phyloP scores from a whole-genome alignment of 2,329 filamentous ascomycete genomes.

The Nemania diffusa region DNA sequence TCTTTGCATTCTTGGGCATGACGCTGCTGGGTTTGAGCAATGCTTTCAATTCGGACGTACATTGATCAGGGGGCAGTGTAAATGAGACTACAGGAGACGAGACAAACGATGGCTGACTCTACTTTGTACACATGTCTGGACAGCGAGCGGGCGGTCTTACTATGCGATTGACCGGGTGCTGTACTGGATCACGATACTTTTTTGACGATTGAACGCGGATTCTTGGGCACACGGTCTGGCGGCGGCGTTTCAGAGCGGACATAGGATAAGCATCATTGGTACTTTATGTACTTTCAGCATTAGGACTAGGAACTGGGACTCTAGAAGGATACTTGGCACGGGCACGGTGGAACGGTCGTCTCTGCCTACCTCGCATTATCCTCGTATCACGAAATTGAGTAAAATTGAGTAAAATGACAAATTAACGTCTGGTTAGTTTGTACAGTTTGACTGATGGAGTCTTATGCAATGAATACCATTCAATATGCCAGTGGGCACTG shows the following conservation, averaged over 20 bases:
- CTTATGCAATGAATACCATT: not conserved
- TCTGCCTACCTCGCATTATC: not conserved
- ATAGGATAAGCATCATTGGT: constrained; percentile 1
- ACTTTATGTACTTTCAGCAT: constrained; percentile 7
- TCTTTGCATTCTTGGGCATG: constrained; percentile 89
- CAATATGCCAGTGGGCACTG: not conserved
- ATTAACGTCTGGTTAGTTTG: not conserved
- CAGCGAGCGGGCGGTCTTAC: not conserved
- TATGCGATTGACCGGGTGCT: not conserved
- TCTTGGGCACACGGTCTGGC: not conserved
- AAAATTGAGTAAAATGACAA: not conserved
- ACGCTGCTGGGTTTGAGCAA: constrained; percentile 84
- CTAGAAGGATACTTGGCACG: not conserved
- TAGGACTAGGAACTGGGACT: constrained; percentile 1
- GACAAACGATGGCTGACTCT: not conserved
- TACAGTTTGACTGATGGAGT: not conserved
- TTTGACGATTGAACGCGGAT: not conserved
- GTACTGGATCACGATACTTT: constrained; percentile 9
- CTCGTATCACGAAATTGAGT: constrained; percentile 7
- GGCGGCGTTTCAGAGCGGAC: constrained; percentile 11
- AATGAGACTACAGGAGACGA: constrained; percentile 4
- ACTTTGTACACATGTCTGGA: not conserved
- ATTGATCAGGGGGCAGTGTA: constrained; percentile 46
- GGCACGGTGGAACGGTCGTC: not conserved
- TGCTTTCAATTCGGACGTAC: constrained; percentile 75